A percentile compares a stretch with the other conserved stretches of the same genome.
These are phyloP conservation scores for Saccharomyces kudriavzevii DNA, from an alignment of 805 yeast species.

Conservation along the genomic window DNA sequence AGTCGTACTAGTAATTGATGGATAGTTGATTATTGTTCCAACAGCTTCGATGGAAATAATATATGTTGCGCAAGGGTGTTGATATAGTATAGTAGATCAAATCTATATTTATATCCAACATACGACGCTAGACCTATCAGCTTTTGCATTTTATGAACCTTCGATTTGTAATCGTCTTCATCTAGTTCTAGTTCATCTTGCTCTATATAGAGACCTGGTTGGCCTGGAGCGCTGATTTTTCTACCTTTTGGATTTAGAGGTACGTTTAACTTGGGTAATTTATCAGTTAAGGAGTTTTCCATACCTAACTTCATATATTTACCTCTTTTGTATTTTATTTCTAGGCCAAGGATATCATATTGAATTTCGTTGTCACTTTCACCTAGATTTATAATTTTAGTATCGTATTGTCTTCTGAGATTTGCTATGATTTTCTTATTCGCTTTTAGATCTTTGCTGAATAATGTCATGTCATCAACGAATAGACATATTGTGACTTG, in stretches of 20 bases:
- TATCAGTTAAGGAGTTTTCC: slow-evolving; percentile 6
- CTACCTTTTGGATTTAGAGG: not conserved
- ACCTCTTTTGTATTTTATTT: slow-evolving; percentile 1
- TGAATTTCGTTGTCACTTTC: slow-evolving; percentile 2
- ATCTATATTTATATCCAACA: slow-evolving; percentile 9
- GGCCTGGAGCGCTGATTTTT: slow-evolving; percentile 6
- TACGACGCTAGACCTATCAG: slow-evolving; percentile 6
- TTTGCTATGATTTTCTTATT: not conserved
- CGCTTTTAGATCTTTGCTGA: too few species aligned
- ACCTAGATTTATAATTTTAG: slow-evolving; percentile 9
- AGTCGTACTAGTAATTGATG: too few species aligned
- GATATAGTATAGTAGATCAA: slow-evolving; percentile 7
- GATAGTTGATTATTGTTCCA: too few species aligned
- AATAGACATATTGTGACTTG: too few species aligned
- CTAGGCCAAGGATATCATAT: slow-evolving; percentile 13
- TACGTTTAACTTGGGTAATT: slow-evolving; percentile 3
- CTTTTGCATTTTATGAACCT: not conserved
- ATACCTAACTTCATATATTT: slow-evolving; percentile 8
- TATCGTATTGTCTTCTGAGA: slow-evolving; percentile 6
- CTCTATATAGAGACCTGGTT: slow-evolving; percentile 6
- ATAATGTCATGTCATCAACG: too few species aligned
- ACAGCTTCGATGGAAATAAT: too few species aligned
- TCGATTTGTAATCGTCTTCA: not conserved
- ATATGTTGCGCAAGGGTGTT: slow-evolving; percentile 6
- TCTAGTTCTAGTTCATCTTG: slow-evolving; percentile 1